Conservation (phyloP, 2,329 filamentous ascomycete species). For the Zopfia rhizophila region DNA sequence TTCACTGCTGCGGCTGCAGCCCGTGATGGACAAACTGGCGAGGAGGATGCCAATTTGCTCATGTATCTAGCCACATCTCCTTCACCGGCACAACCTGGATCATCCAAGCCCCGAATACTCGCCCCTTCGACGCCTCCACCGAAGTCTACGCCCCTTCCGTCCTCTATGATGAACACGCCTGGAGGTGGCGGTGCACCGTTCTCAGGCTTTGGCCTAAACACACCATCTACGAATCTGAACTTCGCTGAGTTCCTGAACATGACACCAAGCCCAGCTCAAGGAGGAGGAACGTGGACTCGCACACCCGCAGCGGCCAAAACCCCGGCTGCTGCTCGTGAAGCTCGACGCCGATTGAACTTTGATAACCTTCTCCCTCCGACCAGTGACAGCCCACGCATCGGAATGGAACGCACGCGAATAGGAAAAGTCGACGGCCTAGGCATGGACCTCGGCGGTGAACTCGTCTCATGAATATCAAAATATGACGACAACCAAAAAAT, state of each 20-base stretch:
- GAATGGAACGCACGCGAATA: slow-evolving; percentile 40
- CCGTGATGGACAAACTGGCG: slow-evolving; percentile 68
- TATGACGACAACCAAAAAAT: slow-evolving; percentile 19
- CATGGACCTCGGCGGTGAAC: slow-evolving; percentile 73
- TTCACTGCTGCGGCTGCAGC: slow-evolving; percentile 51
- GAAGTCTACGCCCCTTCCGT: slow-evolving; percentile 72
- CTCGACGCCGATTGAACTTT: slow-evolving; percentile 83
- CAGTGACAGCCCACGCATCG: slow-evolving; percentile 55
- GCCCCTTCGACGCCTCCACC: slow-evolving; percentile 66
- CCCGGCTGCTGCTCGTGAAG: slow-evolving; percentile 73
- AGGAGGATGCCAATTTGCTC: slow-evolving; percentile 85
- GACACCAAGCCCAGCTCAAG: slow-evolving; percentile 91
- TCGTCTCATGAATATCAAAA: slow-evolving; percentile 59
- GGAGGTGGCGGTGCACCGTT: slow-evolving; percentile 69
- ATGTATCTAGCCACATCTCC: slow-evolving; percentile 93
- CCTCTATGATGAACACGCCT: slow-evolving; percentile 89
- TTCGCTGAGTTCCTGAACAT: slow-evolving; percentile 98
- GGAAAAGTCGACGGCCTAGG: slow-evolving; percentile 65
- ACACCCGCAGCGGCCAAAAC: slow-evolving; percentile 73
- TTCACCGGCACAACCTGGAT: slow-evolving; percentile 75
- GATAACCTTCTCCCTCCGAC: slow-evolving; percentile 74
- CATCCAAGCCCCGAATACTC: slow-evolving; percentile 58
- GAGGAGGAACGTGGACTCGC: slow-evolving; percentile 72
- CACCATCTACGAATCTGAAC: slow-evolving; percentile 87
- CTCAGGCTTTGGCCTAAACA: slow-evolving; percentile 72